phyloP scores from a whole-genome alignment of 75 land plant genomes.

The Ceratopteris richardii region DNA sequence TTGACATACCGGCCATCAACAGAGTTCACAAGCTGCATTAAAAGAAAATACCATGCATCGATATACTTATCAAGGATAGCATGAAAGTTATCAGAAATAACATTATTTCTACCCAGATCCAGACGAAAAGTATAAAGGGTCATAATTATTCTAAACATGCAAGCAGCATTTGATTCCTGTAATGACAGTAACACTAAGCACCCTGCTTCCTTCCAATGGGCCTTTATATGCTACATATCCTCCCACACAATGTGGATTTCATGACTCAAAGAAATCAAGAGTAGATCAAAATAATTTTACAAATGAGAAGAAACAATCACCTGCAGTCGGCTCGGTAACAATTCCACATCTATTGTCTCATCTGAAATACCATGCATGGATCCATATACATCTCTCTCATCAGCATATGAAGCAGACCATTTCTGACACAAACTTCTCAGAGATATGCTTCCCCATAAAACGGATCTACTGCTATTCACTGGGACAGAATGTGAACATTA shows the following conservation, averaged over 20 bases:
- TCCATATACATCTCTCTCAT: conserved; percentile 4
- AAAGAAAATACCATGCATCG: background rate
- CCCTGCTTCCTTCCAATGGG: too few species aligned
- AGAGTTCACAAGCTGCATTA: conserved; percentile 5
- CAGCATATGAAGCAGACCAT: conserved; percentile 10
- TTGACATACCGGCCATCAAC: background rate
- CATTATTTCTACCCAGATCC: too few species aligned
- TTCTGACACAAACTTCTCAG: conserved; percentile 17
- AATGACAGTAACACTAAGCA: too few species aligned
- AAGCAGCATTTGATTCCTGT: too few species aligned
- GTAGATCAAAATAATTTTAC: too few species aligned
- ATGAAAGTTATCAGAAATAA: too few species aligned
- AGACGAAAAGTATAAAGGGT: too few species aligned
- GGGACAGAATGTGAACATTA: too few species aligned
- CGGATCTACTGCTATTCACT: conserved; percentile 25
- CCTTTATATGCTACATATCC: too few species aligned
- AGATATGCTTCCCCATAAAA: conserved; percentile 25
- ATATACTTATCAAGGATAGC: background rate
- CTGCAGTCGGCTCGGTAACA: conserved; percentile 19
- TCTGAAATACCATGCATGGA: conserved; percentile 1
- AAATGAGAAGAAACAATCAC: conserved; percentile 4
- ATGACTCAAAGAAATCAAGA: too few species aligned
- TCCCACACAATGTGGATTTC: too few species aligned
- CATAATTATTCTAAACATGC: too few species aligned
- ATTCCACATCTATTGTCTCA: conserved; percentile 13